A percentile compares a stretch with the other conserved stretches of the same genome.
phyloP scores from a whole-genome alignment of 2,329 filamentous ascomycete species.

The Albifimbria verrucaria region DNA sequence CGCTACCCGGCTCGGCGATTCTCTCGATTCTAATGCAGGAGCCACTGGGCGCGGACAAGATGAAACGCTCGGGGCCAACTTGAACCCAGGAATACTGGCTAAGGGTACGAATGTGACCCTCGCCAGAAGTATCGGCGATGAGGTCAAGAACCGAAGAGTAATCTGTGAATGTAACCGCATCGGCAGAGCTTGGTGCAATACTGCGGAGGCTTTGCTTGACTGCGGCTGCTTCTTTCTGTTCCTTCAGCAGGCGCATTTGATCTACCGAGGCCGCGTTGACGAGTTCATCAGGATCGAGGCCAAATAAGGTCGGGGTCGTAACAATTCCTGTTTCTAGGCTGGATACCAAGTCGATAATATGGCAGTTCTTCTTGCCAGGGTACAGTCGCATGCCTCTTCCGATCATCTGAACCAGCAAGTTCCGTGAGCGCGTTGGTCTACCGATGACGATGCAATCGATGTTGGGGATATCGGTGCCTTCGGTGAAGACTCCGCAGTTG shows the following conservation, averaged over 20 bases:
- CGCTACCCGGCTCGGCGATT: constrained; percentile 18
- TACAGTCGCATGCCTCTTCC: constrained; percentile 86
- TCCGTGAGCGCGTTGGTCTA: constrained; percentile 86
- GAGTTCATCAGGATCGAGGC: constrained; percentile 78
- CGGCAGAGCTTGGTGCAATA: constrained; percentile 17
- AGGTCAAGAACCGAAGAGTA: constrained; percentile 92
- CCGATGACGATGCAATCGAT: constrained; percentile 91
- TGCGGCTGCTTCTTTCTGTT: constrained; percentile 40
- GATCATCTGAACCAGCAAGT: constrained; percentile 95
- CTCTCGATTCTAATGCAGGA: constrained; percentile 56
- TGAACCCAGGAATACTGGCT: constrained; percentile 82
- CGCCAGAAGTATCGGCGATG: constrained; percentile 74
- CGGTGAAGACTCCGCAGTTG: constrained; percentile 95
- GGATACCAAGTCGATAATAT: constrained; percentile 94
- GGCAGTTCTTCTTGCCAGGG: constrained; percentile 79
- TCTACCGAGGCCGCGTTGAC: constrained; percentile 63
- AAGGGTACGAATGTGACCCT: constrained; percentile 72
- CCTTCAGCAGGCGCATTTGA: constrained; percentile 56
- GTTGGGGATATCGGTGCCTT: constrained; percentile 96
- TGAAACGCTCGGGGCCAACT: constrained; percentile 64
- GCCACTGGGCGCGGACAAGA: constrained; percentile 64
- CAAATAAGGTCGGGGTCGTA: constrained; percentile 88
- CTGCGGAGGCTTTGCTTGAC: too few relatives aligned
- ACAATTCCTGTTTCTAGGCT: constrained; percentile 80
- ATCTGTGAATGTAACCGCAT: constrained; percentile 74